Conservation (phyloP, 148 eudicot genomes). For the Amaranthus hypochondriacus region DNA sequence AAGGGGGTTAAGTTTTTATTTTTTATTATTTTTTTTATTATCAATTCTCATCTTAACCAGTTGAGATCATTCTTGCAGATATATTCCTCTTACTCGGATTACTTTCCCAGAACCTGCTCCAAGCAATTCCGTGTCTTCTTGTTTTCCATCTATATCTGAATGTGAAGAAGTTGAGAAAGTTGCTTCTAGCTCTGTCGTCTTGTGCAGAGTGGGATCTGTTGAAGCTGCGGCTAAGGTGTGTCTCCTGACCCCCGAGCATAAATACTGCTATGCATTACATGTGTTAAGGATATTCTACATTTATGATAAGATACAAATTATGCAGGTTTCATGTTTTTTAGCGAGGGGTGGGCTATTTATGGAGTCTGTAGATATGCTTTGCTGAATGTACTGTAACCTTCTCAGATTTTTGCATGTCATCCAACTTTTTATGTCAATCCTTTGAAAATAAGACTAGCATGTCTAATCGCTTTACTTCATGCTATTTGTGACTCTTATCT, state of each 20-base stretch:
- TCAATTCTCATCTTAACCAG: slow-evolving; percentile 17
- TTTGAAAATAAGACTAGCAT: too few relatives aligned
- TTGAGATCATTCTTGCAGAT: slow-evolving; percentile 43
- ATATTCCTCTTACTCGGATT: slow-evolving; percentile 71
- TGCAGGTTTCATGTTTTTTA: neutral
- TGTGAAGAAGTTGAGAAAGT: slow-evolving; percentile 63
- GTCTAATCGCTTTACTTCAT: too few relatives aligned
- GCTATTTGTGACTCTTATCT: neutral
- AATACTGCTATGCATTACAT: slow-evolving; percentile 11
- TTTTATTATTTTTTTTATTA: neutral
- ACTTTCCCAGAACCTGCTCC: slow-evolving; percentile 30
- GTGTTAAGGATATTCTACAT: neutral
- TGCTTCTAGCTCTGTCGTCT: slow-evolving; percentile 53
- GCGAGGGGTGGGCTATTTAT: neutral
- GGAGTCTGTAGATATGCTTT: neutral
- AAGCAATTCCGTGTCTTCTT: slow-evolving; percentile 28
- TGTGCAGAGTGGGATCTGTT: slow-evolving; percentile 61
- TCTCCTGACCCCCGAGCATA: neutral
- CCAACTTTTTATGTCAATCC: too few relatives aligned
- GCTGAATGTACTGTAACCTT: neutral
- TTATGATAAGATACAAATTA: neutral
- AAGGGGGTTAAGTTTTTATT: neutral
- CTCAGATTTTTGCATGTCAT: neutral
- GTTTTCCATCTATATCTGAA: slow-evolving; percentile 64
- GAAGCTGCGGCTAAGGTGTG: slow-evolving; percentile 86